Evolutionary conservation across 768 basidiomycete species (phyloP), one percentile per base, ranked within the genome.

Genomic region (Trametes sanguinea): DNA sequence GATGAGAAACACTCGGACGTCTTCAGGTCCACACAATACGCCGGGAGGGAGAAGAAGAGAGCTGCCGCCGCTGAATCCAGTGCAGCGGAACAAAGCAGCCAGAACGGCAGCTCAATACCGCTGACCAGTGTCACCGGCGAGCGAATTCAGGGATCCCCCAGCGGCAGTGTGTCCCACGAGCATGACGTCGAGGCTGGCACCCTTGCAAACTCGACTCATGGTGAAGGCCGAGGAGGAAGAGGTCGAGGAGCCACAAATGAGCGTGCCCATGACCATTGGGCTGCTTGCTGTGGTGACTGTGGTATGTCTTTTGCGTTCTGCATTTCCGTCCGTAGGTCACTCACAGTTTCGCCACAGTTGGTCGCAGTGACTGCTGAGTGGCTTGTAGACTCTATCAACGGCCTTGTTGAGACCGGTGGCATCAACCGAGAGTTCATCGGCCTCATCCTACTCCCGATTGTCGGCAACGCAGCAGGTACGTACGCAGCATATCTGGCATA

Each of bases 381-480:
- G 76, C 81, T 98, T 4, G 92, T 98, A 4, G 85, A 83, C 67
- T 92, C 92, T 3, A 95, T 97, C 65, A 76, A 83, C 63, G 92
- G 92, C 11, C 70, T 98, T 40, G 89, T 90, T 0, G 68, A 67
- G 0, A 68, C 68, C 0, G 85, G 86, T 27, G 14, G 29, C 6
- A 88, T 98, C 57, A 83, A 78, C 61, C 83, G 85, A 62, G 91
- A 90, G 72, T 98, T 94, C 70, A 88, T 97, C 62, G 95, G 92
- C 11, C 74, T 97, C 44, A 89, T 90, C 66, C 78, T 98, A 13
- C 81, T 98, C 7, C 96, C 96, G 6, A 94, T 97, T 40, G 94
- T 95, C 13, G 92, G 92, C 17, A 94, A 94, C 70, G 90, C 92
- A 6, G 93, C 91, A 57, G 85, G 85, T 84, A 58, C 33, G 77